phyloP scores from a whole-genome alignment of 2,329 filamentous ascomycete species.

The Coniochaeta sp. region DNA sequence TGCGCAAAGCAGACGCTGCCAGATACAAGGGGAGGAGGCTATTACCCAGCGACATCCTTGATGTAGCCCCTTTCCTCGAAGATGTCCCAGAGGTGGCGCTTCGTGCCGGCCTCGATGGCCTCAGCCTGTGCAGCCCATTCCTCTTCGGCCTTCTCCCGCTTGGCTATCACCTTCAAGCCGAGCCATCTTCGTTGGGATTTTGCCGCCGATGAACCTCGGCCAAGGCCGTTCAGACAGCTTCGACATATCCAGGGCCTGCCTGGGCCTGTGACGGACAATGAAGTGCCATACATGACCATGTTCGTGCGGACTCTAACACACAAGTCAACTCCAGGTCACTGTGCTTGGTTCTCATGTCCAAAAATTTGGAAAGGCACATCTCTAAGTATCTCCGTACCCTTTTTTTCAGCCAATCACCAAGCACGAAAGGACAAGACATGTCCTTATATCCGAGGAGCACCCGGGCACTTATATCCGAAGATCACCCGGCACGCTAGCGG shows the following conservation, averaged over 20 bases:
- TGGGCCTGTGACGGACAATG: background rate
- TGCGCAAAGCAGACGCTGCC: background rate
- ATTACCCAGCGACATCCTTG: slow-evolving; percentile 67
- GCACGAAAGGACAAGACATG: slow-evolving; percentile 7
- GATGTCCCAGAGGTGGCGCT: slow-evolving; percentile 50
- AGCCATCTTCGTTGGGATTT: slow-evolving; percentile 25
- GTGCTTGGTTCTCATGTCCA: background rate
- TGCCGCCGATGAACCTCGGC: background rate
- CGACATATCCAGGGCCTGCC: slow-evolving; percentile 6
- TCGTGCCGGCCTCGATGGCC: slow-evolving; percentile 40
- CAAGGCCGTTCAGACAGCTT: slow-evolving; percentile 7
- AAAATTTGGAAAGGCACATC: background rate
- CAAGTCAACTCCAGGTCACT: background rate
- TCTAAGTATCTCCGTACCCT: background rate
- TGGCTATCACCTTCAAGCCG: slow-evolving; percentile 33
- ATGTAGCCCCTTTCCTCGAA: slow-evolving; percentile 67
- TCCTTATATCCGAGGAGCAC: slow-evolving; percentile 12
- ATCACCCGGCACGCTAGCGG: background rate
- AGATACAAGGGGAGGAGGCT: background rate
- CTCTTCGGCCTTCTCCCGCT: slow-evolving; percentile 30
- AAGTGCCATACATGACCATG: background rate
- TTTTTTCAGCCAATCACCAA: background rate
- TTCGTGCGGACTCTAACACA: background rate
- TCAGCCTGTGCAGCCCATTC: slow-evolving; percentile 41
- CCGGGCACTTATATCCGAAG: slow-evolving; percentile 16